These are phyloP conservation scores for Pycnococcus provasolii DNA, from an alignment of 139 green algal species.

Conservation along the genomic window DNA sequence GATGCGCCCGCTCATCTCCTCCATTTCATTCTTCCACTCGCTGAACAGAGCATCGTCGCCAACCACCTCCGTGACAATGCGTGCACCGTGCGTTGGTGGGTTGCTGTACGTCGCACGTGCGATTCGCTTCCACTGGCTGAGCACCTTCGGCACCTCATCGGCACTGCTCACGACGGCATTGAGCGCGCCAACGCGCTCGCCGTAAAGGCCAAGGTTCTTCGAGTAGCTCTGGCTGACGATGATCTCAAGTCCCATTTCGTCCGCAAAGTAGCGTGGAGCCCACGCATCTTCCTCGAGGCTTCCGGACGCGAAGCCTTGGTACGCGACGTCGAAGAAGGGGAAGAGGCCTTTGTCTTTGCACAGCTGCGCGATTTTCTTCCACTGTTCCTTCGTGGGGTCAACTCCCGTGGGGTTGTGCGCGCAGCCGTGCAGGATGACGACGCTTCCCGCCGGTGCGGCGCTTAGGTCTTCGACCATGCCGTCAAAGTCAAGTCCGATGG, in stretches of 20 bases:
- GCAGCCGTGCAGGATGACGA: constrained; percentile 92
- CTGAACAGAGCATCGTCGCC: constrained; percentile 52
- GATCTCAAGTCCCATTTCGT: constrained; percentile 70
- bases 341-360: constrained; percentile 58
- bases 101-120: constrained; percentile 83
- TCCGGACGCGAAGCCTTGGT: constrained; percentile 82
- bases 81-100: constrained; percentile 77
- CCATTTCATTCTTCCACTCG: constrained; percentile 92
- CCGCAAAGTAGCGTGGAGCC: constrained; percentile 74
- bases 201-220: constrained; percentile 98
- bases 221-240: constrained; percentile 69
- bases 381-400: constrained; percentile 91
- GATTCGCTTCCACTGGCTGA: constrained; percentile 89
- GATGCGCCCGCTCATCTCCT: constrained; percentile 89
- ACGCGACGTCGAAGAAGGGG: constrained; percentile 96
- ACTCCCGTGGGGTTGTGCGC: constrained; percentile 97
- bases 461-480: constrained; percentile 84
- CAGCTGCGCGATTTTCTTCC: constrained; percentile 76
- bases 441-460: constrained; percentile 67
- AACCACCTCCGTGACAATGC: constrained; percentile 68
- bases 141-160: constrained; percentile 43
- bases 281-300: constrained; percentile 82
- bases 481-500: constrained; percentile 86
- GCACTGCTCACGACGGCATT: constrained; percentile 58
- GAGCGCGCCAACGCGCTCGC: constrained; percentile 86